Base-by-base conservation (phyloP, 768 basidiomycete species). In the Suillus paluster region DNA sequence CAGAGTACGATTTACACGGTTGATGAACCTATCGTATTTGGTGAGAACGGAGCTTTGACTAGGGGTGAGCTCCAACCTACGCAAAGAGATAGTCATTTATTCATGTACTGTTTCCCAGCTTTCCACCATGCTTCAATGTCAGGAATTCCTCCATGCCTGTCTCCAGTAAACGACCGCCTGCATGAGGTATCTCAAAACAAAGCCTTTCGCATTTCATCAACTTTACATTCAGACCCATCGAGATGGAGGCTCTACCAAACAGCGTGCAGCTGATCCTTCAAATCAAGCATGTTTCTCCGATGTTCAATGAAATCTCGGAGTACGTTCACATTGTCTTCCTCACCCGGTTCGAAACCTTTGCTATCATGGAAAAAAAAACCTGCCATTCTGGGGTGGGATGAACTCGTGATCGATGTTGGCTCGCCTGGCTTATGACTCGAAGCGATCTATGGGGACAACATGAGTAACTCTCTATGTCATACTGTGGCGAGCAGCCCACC, bases 321-420 rank as follows among this genome's bases (percentile, higher is more conserved):
- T 17, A 38, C 49, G 9, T 46, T n/a, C 27, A 41, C 23, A n/a
- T 38, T 65, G 17, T 39, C 48, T 36, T 52, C n/a, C n/a, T n/a
- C n/a, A n/a, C n/a, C n/a, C n/a, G n/a, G 44, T 59, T 66, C 65
- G 19, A 65, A 66, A 25, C 65, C 65, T 55, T 36, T 14, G 36
- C 65, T 66, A 38, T 66, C 65, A 19, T 66, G 65, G 19, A 66
- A 56, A 21, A 66, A 66, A 42, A 57, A 66, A 62, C 42, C 49
- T 48, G 9, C 36, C 34, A 21, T 66, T 66, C 45, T 65, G n/a
- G 45, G 5, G 36, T 38, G 65, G 62, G 25, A 56, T 58, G 23
- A 66, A 54, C 30, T 65, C 65, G 30, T n/a, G 21, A 12, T 66
- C 27, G n/a, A 66, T 66, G 42, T 66, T 19, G 59, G 59, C 54